Evolutionary conservation across 1,284 basidiomycete species (phyloP), one percentile per base, ranked within the genome.

Genomic region (Boletellus deceptivus): DNA sequence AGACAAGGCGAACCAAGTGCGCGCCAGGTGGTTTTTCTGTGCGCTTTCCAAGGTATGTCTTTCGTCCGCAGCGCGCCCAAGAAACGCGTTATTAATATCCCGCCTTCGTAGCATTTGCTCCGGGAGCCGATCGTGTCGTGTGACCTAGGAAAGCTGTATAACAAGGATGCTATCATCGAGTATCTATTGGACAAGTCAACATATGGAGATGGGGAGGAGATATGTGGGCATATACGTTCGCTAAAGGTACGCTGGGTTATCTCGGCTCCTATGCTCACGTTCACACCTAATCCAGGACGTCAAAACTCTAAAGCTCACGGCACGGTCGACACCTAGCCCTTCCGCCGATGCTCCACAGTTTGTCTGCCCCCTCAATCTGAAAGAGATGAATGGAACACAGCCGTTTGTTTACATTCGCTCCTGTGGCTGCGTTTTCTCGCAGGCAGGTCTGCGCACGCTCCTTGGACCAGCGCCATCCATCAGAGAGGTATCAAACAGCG

Each of bases 361-460:
- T 60, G 83, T 93, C 49, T 98, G 94, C 72, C 91, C 94, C 1
- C 77, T 97, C 43, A 91, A 86, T 3, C 73, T 93, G 58, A 91
- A 92, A 66, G 94, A 96, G 72, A 96, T 97, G 92, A 92, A 91
- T 55, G 93, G 93, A n/a, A 68, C 72, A 0, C 80, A 89, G 47
- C 90, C 91, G 0, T 97, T 97, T 68, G 83, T 93, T 50, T 95
- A 93, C 65, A 71, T 96, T 56, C 74, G 77, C n/a, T 72, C 84
- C 0, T 97, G 93, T 62, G 93, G 93, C n/a, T 94, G 91, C 64
- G 91, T 91, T 31, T 86, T 93, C 69, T 86, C 88, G 5, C 84
- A 86, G 50, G 83, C 83, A 0, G 89, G 85, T 4, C 73, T 93
- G 38, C 84, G 82, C 54, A 82, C 83, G 0, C 73, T 92, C 43